Evolutionary conservation across 2,329 filamentous ascomycete genomes (phyloP), one percentile per base, ranked within the genome.

Genomic region (Clonostachys rosea): DNA sequence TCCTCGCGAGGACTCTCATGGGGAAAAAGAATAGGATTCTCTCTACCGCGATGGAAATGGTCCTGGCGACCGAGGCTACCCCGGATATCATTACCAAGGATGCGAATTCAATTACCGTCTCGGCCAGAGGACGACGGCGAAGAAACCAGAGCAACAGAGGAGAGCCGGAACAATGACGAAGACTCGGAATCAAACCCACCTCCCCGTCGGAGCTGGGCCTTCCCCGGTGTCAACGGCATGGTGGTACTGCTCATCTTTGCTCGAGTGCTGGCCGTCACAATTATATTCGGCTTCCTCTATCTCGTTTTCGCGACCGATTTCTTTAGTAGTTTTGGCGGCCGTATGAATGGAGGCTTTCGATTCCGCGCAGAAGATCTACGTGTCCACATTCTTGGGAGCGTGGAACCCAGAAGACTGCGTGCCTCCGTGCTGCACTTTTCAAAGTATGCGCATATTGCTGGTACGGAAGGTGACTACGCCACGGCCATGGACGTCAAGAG

Each of bases 381-480:
- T 47, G 74, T 80, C 49, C 89, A 86, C 65, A 78, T 95, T 24
- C 83, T 94, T 63, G 74, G 76, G 43, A 83, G 82, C 56, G 80
- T 95, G 54, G 86, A 95, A 59, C 74, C 81, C 47, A 75, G 76
- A 49, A 75, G 78, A 44, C 86, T 94, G 62, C 79, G 83, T 52
- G 84, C 88, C 39, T 87, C 88, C 49, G 69, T 96, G 50, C 73
- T 80, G 58, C 87, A 91, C 59, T 83, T 92, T 52, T 92, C 90
- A 5, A 80, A 79, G 47, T 96, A 89, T 62, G 88, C 94, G 51
- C 94, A 97, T 65, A 77, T 97, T 52, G 94, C 90, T 3, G 94
- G 94, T n/a, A 95, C 91, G 4, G 86, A 96, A 69, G 94, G 94
- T 43, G 92, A 95, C 68, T 91, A 86, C 58, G 88, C 86, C 42